Conservation (phyloP, 73 alveolate genomes). For the Uronychia binucleata region DNA sequence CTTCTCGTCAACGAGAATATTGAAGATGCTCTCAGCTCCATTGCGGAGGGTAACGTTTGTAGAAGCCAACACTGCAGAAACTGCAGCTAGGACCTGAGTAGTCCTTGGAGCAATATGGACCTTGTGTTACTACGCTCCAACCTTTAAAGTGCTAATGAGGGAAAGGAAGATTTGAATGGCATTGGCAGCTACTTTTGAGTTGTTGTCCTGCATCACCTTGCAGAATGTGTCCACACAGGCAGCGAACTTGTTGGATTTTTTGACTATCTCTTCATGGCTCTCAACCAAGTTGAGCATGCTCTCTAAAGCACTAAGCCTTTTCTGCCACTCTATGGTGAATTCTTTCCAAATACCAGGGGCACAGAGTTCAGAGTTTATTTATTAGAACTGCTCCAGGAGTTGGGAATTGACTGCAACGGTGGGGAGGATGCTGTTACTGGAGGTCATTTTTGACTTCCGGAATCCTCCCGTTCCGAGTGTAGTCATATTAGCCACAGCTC, state of each 20-base stretch:
- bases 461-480: no score
- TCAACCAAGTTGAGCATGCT: conserved; percentile 25
- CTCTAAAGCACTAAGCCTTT: conserved; percentile 26
- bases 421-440: no score
- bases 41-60: neutral
- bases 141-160: neutral
- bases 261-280: neutral
- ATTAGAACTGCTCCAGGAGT: no score
- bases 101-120: no score
- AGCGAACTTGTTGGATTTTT: neutral
- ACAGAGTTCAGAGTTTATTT: no score
- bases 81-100: neutral
- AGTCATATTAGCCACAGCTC: no score
- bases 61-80: neutral
- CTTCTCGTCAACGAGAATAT: neutral
- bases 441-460: no score
- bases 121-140: no score
- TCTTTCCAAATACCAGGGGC: no score
- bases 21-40: neutral
- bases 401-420: no score
- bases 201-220: conserved; percentile 4
- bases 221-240: neutral
- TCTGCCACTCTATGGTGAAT: conserved; percentile 38
- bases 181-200: conserved; percentile 3
- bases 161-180: neutral